Evolutionary conservation across 2,329 filamentous ascomycete species (phyloP).

Genomic region (Coniella lustricola): DNA sequence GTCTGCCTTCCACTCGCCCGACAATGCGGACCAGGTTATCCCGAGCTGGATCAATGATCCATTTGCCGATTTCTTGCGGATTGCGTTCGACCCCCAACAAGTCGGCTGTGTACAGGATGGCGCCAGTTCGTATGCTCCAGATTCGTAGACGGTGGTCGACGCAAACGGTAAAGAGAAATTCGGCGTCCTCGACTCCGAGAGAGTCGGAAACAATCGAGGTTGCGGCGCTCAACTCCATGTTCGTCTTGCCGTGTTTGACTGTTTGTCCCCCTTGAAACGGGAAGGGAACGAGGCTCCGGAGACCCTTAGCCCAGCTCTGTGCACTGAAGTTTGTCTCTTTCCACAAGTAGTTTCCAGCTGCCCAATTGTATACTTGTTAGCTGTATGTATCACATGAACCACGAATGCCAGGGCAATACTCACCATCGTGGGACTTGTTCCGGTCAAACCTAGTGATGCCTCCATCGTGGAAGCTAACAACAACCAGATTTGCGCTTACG

Average conservation of each 20-base stretch:
- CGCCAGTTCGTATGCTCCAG: slow-evolving; percentile 81
- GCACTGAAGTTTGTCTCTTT: slow-evolving; percentile 68
- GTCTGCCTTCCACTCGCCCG: slow-evolving; percentile 45
- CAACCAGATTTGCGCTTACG: slow-evolving; percentile 62
- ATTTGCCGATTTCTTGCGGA: slow-evolving; percentile 62
- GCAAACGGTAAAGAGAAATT: slow-evolving; percentile 70
- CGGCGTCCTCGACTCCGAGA: slow-evolving; percentile 41
- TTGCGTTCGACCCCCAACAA: slow-evolving; percentile 62
- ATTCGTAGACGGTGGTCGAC: slow-evolving; percentile 83
- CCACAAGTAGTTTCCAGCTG: slow-evolving; percentile 43
- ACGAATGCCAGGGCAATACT: slow-evolving; percentile 18
- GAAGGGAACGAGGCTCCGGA: slow-evolving; percentile 61
- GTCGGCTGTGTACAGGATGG: slow-evolving; percentile 69
- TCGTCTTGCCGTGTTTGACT: slow-evolving; percentile 55
- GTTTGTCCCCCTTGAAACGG: slow-evolving; percentile 59
- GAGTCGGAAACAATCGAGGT: slow-evolving; percentile 52
- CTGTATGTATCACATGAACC: not conserved
- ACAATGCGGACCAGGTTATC: slow-evolving; percentile 69
- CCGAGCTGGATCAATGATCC: slow-evolving; percentile 72
- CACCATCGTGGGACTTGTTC: slow-evolving; percentile 41
- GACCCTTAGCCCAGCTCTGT: slow-evolving; percentile 62
- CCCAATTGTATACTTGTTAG: slow-evolving; percentile 1
- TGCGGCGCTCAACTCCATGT: slow-evolving; percentile 61
- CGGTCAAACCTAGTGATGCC: slow-evolving; percentile 65
- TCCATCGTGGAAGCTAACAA: slow-evolving; percentile 77